Evolutionary conservation across 2,329 filamentous ascomycete genomes (phyloP).

Genomic region (Lojkania enalia): DNA sequence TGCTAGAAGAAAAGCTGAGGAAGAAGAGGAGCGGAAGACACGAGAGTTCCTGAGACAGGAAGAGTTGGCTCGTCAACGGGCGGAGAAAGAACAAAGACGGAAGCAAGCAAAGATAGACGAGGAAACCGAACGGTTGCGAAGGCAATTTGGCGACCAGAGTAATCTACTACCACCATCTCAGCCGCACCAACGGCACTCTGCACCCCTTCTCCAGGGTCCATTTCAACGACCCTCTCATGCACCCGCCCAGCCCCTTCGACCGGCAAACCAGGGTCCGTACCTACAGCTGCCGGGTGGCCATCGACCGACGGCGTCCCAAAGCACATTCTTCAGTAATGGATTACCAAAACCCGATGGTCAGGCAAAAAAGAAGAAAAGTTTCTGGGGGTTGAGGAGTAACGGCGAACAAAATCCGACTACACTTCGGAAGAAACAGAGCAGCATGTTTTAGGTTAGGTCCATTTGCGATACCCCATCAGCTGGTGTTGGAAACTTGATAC

Average conservation of each 20-base stretch:
- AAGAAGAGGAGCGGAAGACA: constrained; percentile 53
- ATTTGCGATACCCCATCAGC: not conserved
- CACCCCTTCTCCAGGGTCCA: constrained; percentile 15
- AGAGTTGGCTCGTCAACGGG: constrained; percentile 64
- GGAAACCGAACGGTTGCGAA: constrained; percentile 75
- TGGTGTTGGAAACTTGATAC: not conserved
- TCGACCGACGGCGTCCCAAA: constrained; percentile 35
- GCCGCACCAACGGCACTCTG: constrained; percentile 20
- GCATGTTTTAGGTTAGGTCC: constrained; percentile 44
- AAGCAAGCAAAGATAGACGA: constrained; percentile 62
- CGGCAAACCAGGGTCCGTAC: constrained; percentile 29
- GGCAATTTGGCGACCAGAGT: constrained; percentile 62
- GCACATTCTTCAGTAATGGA: constrained; percentile 42
- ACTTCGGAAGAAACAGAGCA: constrained; percentile 50
- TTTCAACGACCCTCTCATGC: constrained; percentile 20
- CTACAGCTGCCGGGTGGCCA: constrained; percentile 31
- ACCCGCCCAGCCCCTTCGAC: constrained; percentile 21
- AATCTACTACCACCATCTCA: constrained; percentile 27
- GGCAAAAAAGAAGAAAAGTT: constrained; percentile 40
- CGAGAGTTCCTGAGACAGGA: constrained; percentile 39
- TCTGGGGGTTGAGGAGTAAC: constrained; percentile 40
- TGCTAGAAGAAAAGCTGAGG: constrained; percentile 62
- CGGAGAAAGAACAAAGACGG: constrained; percentile 62
- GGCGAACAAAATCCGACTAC: constrained; percentile 37
- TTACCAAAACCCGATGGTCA: constrained; percentile 28